These are phyloP conservation scores for Hanseniaspora singularis DNA, from an alignment of 805 yeast genomes.

Conservation along the genomic window DNA sequence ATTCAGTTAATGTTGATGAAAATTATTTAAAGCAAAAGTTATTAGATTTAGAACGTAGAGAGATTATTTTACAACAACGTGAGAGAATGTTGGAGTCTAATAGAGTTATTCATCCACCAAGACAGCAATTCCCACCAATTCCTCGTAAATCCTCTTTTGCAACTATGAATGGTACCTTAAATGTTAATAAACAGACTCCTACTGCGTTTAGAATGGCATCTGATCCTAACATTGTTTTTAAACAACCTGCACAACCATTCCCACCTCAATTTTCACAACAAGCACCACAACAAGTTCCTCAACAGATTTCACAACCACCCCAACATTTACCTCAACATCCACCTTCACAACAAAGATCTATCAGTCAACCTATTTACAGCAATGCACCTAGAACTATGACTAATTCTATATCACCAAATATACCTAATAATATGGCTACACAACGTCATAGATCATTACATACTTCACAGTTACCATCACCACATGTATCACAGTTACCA, in stretches of 20 bases:
- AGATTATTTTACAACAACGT: constrained; percentile 28
- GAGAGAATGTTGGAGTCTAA: constrained; percentile 19
- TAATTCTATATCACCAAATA: too few relatives aligned
- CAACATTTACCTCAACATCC: not conserved
- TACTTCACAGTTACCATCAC: too few relatives aligned
- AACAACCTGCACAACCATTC: not conserved
- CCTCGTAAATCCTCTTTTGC: constrained; percentile 21
- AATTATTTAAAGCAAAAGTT: constrained; percentile 25
- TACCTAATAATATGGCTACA: too few relatives aligned
- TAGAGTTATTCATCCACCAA: constrained; percentile 9
- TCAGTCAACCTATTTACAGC: constrained; percentile 7
- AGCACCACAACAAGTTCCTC: not conserved
- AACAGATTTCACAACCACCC: not conserved
- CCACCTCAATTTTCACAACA: not conserved
- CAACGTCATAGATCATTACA: too few relatives aligned
- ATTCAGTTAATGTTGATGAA: constrained; percentile 12
- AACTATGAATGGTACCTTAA: not conserved
- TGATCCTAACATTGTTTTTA: not conserved
- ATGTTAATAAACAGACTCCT: not conserved
- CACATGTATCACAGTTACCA: too few relatives aligned
- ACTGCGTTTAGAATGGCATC: not conserved
- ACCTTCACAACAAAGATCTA: not conserved
- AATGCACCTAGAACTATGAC: not conserved
- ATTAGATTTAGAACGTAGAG: constrained; percentile 27
- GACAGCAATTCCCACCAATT: constrained; percentile 15